Conservation (phyloP, 768 basidiomycete species). For the Nidularia pulvinata region DNA sequence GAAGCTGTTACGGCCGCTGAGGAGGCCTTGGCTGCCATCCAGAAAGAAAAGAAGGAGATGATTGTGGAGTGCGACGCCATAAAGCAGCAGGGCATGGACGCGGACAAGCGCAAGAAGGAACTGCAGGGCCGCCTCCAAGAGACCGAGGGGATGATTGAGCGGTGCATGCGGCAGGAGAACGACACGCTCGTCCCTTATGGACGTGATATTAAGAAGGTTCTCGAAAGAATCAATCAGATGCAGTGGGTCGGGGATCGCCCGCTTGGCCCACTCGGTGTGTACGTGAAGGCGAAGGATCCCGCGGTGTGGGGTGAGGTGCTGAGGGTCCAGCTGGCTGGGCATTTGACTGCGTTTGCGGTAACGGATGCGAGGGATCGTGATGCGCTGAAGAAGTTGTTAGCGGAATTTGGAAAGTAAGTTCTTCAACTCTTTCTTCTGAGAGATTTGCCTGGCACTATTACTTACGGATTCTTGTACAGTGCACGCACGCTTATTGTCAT, state of each 20-base stretch:
- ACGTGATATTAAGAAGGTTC: conserved; percentile 52
- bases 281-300: conserved; percentile 73
- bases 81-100: conserved; percentile 29
- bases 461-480: conserved; percentile 26
- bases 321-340: conserved; percentile 52
- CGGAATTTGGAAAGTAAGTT: conserved; percentile 62
- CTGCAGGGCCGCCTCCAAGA: conserved; percentile 41
- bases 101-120: conserved; percentile 24
- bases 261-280: conserved; percentile 78
- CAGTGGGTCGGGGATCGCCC: conserved; percentile 69
- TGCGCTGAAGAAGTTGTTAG: conserved; percentile 55
- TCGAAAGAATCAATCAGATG: conserved; percentile 47
- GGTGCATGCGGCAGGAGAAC: conserved; percentile 48
- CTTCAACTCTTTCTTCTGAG: conserved; percentile 2
- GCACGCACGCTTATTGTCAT: conserved; percentile 54
- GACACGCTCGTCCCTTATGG: conserved; percentile 68
- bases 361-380: conserved; percentile 66
- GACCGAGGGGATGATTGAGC: conserved; percentile 47
- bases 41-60: conserved; percentile 27
- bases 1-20: conserved; percentile 37
- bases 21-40: conserved; percentile 19
- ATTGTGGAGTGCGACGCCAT: conserved; percentile 22
- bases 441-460: neutral
- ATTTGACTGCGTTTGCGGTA: conserved; percentile 73
- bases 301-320: conserved; percentile 67